Evolutionary conservation across 2,329 filamentous ascomycete genomes (phyloP), one percentile per base, ranked within the genome.

Genomic region (Leptoxyphium fumago): DNA sequence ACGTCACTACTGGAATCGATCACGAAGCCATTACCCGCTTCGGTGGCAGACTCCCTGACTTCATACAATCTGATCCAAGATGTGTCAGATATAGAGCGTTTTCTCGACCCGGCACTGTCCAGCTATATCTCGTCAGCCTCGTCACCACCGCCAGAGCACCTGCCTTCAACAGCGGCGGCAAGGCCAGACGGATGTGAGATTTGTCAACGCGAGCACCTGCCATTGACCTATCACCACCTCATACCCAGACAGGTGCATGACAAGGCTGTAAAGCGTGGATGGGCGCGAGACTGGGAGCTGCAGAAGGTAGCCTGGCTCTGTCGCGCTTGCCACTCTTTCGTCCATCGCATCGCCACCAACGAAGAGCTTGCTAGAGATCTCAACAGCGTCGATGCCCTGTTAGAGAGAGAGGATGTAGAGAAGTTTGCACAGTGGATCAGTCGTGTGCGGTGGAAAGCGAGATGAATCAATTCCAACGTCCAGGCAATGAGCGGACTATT

Each of bases 251-350:
- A 75, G 38, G 78, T 85, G 46, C 85, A 93, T 61, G 78, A 74
- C 7, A 85, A 86, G 58, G 84, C 75, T 2, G 60, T 85, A 34
- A 85, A 83, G 67, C 70, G 84, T 38, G 82, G 81, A 1, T 93
- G 85, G 85, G 83, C 88, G 65, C 72, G 73, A 2, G 75, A 78
- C 49, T 82, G 84, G 60, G 75, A 78, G 63, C 60, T 93, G 46
- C 77, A 84, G 55, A 86, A 78, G 57, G 86, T 91, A 15, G 85
- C 86, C 10, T 93, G 85, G 85, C 63, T 94, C 51, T 93, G 86
- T 62, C 71, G 84, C 41, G 82, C 84, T 2, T 94, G 86, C 55
- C 86, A 94, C 66, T 76, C 73, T 38, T 87, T 85, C 58, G 84
- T 93, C 59, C 86, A 93, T 66, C 67, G 76, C 34, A 75, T 87